Evolutionary conservation across 2,329 filamentous ascomycete genomes (phyloP), one percentile per base, ranked within the genome.

Genomic region (Trichoderma guizhouense): DNA sequence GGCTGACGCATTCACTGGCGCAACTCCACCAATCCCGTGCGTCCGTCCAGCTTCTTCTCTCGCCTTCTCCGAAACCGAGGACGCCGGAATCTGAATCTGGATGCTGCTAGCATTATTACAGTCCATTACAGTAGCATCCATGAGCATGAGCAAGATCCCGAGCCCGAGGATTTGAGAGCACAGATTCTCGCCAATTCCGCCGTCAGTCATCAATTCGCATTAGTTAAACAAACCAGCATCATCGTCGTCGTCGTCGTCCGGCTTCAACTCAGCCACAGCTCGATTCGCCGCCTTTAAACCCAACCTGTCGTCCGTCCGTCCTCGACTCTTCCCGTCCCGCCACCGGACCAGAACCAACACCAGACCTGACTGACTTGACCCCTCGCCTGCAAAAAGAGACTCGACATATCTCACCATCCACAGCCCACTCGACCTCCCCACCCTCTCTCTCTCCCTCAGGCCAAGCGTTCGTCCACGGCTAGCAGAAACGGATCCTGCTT

Each of bases 1-100:
- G 65, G 58, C 71, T 67, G 65, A 72, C 70, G 47, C 71, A 69
- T 63, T 72, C 71, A 61, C 65, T 68, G 36, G 60, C 51, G 26
- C 43, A 47, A 47, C 39, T 21, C 62, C 36, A 71, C 73, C 74
- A 73, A 72, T 74, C 72, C 39, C 43, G 28, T 63, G 57, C 30
- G 36, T 43, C 69, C 7, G 36, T 43, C 69, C 30, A 73, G 58
- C 47, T 30, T 34, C 66, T 72, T 75, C 73, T 71, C 8, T 75
- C 74, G 74, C 72, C 74, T 74, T 74, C 71, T 47, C 74, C 74
- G 74, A 74, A 61, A 65, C 70, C 72, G 71, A 72, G 47, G 67
- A 63, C 55, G 47, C 71, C 71, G 64, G 24, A 7, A 26, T 62
- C 58, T 24, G 24, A 12, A 26, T 21, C 53, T 60, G 36, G 53